These are phyloP conservation scores for Oxytropis ochrocephala DNA, from an alignment of 306 rosid genomes.

Conservation along the genomic window DNA sequence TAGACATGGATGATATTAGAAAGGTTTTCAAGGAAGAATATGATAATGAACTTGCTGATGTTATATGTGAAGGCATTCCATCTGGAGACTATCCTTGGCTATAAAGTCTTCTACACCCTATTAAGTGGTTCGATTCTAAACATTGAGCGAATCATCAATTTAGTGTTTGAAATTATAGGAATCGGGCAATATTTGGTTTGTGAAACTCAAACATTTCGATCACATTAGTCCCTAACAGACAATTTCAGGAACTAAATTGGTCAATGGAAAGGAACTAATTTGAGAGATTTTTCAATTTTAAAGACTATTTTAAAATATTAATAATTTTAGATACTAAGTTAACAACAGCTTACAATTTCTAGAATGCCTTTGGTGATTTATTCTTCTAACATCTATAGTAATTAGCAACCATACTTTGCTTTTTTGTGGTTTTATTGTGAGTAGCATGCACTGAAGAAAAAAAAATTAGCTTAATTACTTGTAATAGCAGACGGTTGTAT, in stretches of 20 bases:
- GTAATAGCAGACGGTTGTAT: neutral
- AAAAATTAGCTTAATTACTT: neutral
- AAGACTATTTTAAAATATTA: no score
- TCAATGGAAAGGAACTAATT: no score
- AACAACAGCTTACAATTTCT: neutral
- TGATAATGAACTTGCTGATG: constrained; percentile 40
- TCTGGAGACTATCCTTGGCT: constrained; percentile 43
- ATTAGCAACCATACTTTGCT: neutral
- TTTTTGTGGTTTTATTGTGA: neutral
- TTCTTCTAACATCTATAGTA: neutral
- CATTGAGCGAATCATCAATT: no score
- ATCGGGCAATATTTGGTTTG: no score
- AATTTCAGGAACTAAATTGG: no score
- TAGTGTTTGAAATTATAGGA: no score
- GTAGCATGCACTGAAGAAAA: neutral
- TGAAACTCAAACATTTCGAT: no score
- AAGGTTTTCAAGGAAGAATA: constrained; percentile 40
- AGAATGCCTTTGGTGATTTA: no score
- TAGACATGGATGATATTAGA: constrained; percentile 57
- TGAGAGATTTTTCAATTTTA: no score
- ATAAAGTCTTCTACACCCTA: constrained; percentile 17
- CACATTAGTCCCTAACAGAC: no score
- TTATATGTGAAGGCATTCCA: constrained; percentile 35
- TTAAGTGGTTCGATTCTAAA: neutral
- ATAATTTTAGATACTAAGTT: no score